phyloP scores from a whole-genome alignment of 129 eudicot species.

The Daucus carota region DH1_v3.0 NC_030387.2:26213501-26214000 shows the following conservation, averaged over 20 bases:
- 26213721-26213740: constrained; percentile 23
- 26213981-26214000: constrained; percentile 34
- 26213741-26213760: constrained; percentile 6
- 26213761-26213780: constrained; percentile 27
- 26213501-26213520: constrained; percentile 34
- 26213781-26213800: constrained; percentile 33
- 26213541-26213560: constrained; percentile 46
- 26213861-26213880: constrained; percentile 64
- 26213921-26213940: constrained; percentile 35
- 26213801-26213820: constrained; percentile 32
- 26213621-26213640: constrained; percentile 57
- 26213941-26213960: constrained; percentile 25
- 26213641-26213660: constrained; percentile 83
- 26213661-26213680: constrained; percentile 85
- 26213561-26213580: constrained; percentile 57
- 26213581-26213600: constrained; percentile 85
- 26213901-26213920: constrained; percentile 27
- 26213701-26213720: constrained; percentile 66
- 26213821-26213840: constrained; percentile 4
- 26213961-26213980: constrained; percentile 21
- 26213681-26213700: constrained; percentile 68
- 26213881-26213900: constrained; percentile 64
- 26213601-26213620: constrained; percentile 42
- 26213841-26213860: constrained; percentile 23
- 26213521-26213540: constrained; percentile 71